phyloP scores from a whole-genome alignment of 768 basidiomycete genomes.

The Lentinula edodes region DNA sequence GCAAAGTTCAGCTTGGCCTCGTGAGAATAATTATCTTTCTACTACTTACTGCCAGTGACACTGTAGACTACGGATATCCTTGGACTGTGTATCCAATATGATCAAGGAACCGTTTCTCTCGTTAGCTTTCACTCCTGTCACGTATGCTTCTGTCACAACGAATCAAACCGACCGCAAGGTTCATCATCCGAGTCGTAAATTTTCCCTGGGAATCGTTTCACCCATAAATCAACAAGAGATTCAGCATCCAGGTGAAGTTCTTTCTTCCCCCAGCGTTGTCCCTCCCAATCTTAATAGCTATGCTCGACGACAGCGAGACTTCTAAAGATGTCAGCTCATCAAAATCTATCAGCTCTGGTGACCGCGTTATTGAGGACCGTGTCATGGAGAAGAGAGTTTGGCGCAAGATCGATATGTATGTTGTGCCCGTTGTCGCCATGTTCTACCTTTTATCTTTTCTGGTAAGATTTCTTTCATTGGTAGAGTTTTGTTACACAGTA shows the following conservation, averaged over 20 bases:
- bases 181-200: not conserved
- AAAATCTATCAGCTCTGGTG: not conserved
- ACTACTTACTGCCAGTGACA: not conserved
- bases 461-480: conserved; percentile 15
- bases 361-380: not conserved
- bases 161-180: not conserved
- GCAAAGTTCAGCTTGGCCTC: not conserved
- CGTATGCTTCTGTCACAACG: not conserved
- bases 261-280: not conserved
- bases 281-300: not conserved
- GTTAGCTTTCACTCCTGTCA: too few species aligned
- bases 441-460: conserved; percentile 42
- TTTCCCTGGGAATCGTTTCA: not conserved
- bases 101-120: too few species aligned
- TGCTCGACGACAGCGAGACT: not conserved
- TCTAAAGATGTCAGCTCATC: not conserved
- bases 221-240: not conserved
- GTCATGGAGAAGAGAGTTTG: conserved; percentile 19
- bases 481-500: not conserved
- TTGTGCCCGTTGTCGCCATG: conserved; percentile 30
- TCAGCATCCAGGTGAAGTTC: not conserved
- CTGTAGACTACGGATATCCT: not conserved
- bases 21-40: not conserved
- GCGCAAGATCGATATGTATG: conserved; percentile 31
- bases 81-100: too few species aligned